A percentile compares a stretch with the other conserved stretches of the same genome.
Evolutionary conservation across 352 stramenopile species (phyloP).

Genomic region (Globisporangium takayamanum): DNA sequence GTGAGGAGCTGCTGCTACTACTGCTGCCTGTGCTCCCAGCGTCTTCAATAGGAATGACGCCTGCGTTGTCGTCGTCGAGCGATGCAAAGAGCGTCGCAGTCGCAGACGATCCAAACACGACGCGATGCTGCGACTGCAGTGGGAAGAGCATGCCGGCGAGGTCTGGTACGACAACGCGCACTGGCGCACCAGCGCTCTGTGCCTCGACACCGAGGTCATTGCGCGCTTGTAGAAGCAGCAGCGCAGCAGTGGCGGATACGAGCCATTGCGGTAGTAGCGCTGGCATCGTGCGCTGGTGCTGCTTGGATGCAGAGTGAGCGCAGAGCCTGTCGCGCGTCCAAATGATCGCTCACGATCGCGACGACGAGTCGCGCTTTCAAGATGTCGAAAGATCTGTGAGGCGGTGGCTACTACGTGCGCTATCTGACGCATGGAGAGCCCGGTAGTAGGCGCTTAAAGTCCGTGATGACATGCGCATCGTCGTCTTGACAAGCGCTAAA

Average conservation of each 20-base stretch:
- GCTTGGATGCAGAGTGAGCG: too few species aligned
- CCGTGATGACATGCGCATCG: too few species aligned
- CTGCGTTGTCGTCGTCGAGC: conserved; percentile 2
- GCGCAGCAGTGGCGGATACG: not conserved
- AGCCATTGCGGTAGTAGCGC: too few species aligned
- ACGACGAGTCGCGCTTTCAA: too few species aligned
- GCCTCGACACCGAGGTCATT: not conserved
- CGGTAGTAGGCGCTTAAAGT: too few species aligned
- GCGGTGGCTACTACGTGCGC: too few species aligned
- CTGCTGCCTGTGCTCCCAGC: not conserved
- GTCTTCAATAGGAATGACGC: not conserved
- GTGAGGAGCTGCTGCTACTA: not conserved
- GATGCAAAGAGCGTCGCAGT: conserved; percentile 3
- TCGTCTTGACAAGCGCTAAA: too few species aligned
- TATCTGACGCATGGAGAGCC: too few species aligned
- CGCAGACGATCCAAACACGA: conserved; percentile 15
- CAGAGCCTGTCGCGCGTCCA: too few species aligned
- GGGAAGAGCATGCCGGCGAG: conserved; percentile 25
- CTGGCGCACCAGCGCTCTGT: not conserved
- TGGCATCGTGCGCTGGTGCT: too few species aligned
- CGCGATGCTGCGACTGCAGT: conserved; percentile 6
- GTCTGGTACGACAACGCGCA: conserved; percentile 24
- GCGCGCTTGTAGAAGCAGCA: not conserved
- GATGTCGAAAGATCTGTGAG: too few species aligned
- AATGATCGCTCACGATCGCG: too few species aligned